These are phyloP conservation scores for Westerdykella ornata DNA, from an alignment of 2,329 filamentous ascomycete genomes.

Conservation along the genomic window DNA sequence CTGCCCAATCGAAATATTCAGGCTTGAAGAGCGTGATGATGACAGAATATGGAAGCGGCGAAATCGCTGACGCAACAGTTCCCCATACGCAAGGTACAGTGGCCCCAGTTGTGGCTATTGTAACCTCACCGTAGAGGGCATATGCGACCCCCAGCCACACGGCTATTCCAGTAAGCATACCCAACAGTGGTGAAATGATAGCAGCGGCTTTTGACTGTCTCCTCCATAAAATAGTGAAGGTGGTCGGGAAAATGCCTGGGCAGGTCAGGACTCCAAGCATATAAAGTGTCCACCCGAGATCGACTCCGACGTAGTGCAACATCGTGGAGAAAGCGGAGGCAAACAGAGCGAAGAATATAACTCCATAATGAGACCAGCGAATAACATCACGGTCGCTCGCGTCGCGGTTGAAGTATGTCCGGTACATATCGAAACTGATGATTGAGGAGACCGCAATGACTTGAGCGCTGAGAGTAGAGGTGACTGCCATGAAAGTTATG, in stretches of 20 bases:
- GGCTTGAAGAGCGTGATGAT: slow-evolving; percentile 44
- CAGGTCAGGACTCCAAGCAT: slow-evolving; percentile 51
- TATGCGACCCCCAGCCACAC: slow-evolving; percentile 50
- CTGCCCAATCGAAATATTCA: slow-evolving; percentile 39
- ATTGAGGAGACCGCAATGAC: slow-evolving; percentile 51
- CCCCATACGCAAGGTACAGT: slow-evolving; percentile 50
- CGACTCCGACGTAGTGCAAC: slow-evolving; percentile 49
- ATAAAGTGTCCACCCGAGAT: slow-evolving; percentile 51
- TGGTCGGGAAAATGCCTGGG: slow-evolving; percentile 49
- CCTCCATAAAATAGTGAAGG: slow-evolving; percentile 49
- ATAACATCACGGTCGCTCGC: slow-evolving; percentile 48
- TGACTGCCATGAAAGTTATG: slow-evolving; percentile 40
- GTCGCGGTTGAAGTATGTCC: slow-evolving; percentile 43
- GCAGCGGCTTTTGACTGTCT: slow-evolving; percentile 47
- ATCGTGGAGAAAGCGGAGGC: slow-evolving; percentile 48
- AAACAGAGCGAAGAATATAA: slow-evolving; percentile 49
- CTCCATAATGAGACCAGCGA: slow-evolving; percentile 48
- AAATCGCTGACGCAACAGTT: slow-evolving; percentile 43
- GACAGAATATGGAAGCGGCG: slow-evolving; percentile 41
- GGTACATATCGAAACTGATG: slow-evolving; percentile 50
- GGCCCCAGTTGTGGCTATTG: slow-evolving; percentile 44
- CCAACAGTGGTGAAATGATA: slow-evolving; percentile 46
- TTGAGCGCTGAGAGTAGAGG: slow-evolving; percentile 47
- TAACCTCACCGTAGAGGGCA: slow-evolving; percentile 43
- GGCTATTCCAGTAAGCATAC: slow-evolving; percentile 46